Evolutionary conservation across 768 basidiomycete species (phyloP).

Genomic region (Suillus americanus): DNA sequence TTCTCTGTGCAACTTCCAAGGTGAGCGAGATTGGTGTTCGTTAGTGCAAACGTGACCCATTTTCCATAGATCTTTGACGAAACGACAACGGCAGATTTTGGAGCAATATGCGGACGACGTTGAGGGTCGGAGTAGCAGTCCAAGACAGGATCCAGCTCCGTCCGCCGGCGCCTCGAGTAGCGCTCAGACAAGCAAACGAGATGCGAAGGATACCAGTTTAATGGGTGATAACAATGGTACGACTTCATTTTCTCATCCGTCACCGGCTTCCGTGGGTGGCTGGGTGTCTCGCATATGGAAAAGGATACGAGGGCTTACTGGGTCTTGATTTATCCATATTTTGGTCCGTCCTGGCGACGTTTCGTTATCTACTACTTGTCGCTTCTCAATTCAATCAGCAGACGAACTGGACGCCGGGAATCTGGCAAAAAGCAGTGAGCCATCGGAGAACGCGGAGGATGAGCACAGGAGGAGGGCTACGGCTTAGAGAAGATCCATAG

Average conservation of each 20-base stretch:
- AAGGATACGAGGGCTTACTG: slow-evolving; percentile 66
- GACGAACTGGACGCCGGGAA: slow-evolving; percentile 19
- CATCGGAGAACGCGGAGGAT: slow-evolving; percentile 42
- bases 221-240: slow-evolving; percentile 66
- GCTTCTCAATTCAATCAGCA: slow-evolving; percentile 33
- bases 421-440: slow-evolving; percentile 29
- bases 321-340: slow-evolving; percentile 64
- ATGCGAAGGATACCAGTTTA: slow-evolving; percentile 21
- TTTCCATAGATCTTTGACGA: slow-evolving; percentile 66
- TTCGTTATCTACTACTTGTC: slow-evolving; percentile 20
- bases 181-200: slow-evolving; percentile 18
- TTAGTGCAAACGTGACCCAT: slow-evolving; percentile 9
- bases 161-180: slow-evolving; percentile 18
- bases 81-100: slow-evolving; percentile 82
- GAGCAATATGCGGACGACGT: slow-evolving; percentile 91
- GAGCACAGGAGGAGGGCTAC: slow-evolving; percentile 53
- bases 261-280: slow-evolving; percentile 53
- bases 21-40: slow-evolving; percentile 44
- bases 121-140: slow-evolving; percentile 57
- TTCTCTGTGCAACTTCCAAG: slow-evolving; percentile 89
- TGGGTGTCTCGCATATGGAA: slow-evolving; percentile 73
- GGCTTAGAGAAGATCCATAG: slow-evolving; percentile 30
- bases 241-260: slow-evolving; percentile 61
- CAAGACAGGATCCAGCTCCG: slow-evolving; percentile 19
- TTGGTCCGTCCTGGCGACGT: slow-evolving; percentile 41